Percentiles rank a stretch among this genome's conserved stretches.
Evolutionary conservation across 768 basidiomycete genomes (phyloP).

Genomic region (Pilatotrama ljubarskyi): DNA sequence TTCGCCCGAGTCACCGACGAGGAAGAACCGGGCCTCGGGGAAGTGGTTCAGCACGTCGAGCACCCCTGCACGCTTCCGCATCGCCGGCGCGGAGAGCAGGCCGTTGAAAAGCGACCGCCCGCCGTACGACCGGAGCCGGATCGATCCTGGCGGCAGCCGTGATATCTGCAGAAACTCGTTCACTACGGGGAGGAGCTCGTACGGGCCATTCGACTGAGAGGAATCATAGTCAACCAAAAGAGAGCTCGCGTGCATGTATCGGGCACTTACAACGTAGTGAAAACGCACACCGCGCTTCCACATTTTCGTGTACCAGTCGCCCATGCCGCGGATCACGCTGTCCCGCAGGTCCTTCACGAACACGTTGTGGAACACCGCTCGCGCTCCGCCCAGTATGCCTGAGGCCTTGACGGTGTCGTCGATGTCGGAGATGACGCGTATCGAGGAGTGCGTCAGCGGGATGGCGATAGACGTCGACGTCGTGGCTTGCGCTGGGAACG

Average conservation of each 20-base stretch:
- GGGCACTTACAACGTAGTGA: conserved; percentile 81
- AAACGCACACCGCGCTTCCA: conserved; percentile 73
- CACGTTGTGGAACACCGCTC: conserved; percentile 85
- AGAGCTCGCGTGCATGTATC: background rate
- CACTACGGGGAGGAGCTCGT: conserved; percentile 78
- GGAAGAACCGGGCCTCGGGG: conserved; percentile 71
- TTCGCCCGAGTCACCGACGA: conserved; percentile 92
- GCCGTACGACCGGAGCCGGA: conserved; percentile 83
- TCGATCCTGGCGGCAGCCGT: conserved; percentile 71
- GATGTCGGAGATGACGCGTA: conserved; percentile 89
- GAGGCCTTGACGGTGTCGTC: conserved; percentile 91
- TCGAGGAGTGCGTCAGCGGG: conserved; percentile 56
- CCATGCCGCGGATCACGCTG: conserved; percentile 79
- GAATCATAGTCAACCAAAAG: background rate
- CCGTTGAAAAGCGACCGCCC: conserved; percentile 82
- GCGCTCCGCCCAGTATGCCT: conserved; percentile 74
- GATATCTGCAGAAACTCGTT: conserved; percentile 73
- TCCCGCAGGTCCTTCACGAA: conserved; percentile 86
- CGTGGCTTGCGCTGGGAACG: conserved; percentile 8
- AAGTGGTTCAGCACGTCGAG: conserved; percentile 78
- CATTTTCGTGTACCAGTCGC: conserved; percentile 72
- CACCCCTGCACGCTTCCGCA: conserved; percentile 79
- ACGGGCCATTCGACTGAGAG: conserved; percentile 81
- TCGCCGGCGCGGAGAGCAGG: conserved; percentile 77
- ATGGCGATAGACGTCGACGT: conserved; percentile 27